These are phyloP conservation scores for Salvia miltiorrhiza DNA, from an alignment of 257 asterid genomes.

Conservation along the genomic window DNA sequence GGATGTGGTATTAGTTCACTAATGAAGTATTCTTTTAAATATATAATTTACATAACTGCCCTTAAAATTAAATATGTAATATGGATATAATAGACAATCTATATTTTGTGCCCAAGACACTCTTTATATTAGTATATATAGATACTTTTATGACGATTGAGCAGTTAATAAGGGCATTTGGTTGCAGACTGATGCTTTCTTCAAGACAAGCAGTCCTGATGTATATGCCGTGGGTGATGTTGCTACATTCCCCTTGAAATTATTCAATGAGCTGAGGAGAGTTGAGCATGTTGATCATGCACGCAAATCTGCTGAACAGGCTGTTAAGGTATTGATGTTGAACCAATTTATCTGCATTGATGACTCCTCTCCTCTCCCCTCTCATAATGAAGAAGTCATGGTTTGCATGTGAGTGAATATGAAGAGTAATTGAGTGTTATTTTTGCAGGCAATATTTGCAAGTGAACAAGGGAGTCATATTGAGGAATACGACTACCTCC, in stretches of 20 bases:
- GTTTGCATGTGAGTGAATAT: neutral
- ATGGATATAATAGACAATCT: too few relatives aligned
- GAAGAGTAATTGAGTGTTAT: neutral
- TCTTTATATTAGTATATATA: neutral
- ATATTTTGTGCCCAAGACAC: too few relatives aligned
- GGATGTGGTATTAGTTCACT: too few relatives aligned
- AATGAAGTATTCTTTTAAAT: too few relatives aligned
- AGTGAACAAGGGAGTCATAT: conserved; percentile 55
- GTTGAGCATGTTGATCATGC: conserved; percentile 96
- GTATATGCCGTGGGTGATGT: conserved; percentile 97
- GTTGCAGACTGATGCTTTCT: conserved; percentile 85
- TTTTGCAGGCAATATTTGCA: conserved; percentile 74
- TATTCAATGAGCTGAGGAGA: conserved; percentile 74
- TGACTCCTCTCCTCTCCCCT: neutral
- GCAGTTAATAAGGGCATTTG: conserved; percentile 17
- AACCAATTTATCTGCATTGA: neutral
- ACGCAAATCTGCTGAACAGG: conserved; percentile 96
- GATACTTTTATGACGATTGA: neutral
- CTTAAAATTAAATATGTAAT: too few relatives aligned
- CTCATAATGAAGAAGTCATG: neutral
- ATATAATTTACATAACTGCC: too few relatives aligned
- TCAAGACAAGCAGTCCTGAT: conserved; percentile 68
- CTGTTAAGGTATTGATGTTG: conserved; percentile 64
- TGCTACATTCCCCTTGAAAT: conserved; percentile 89
- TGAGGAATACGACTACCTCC: conserved; percentile 84